Evolutionary conservation across 148 eudicot species (phyloP).

Genomic region (Drosera capensis): DNA sequence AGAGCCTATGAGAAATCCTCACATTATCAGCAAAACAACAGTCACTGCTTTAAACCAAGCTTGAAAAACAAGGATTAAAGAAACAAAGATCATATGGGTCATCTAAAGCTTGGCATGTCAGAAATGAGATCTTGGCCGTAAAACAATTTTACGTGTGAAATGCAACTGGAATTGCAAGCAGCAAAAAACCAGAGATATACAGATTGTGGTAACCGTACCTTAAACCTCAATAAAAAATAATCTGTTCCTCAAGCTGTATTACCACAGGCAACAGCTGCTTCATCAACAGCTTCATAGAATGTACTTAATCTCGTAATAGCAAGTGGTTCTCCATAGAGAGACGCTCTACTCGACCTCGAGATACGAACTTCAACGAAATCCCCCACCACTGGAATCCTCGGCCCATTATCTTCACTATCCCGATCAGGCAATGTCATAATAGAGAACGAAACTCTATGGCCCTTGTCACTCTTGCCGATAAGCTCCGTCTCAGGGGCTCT

Average conservation of each 20-base stretch:
- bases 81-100: no score
- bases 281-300: conserved; percentile 37
- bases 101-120: no score
- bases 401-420: conserved; percentile 17
- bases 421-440: conserved; percentile 34
- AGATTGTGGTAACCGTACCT: no score
- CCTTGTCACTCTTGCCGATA: conserved; percentile 86
- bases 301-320: conserved; percentile 77
- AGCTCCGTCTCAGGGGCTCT: conserved; percentile 91
- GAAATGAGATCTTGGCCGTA: no score
- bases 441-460: conserved; percentile 58
- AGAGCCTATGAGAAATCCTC: no score
- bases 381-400: conserved; percentile 49
- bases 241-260: conserved; percentile 15
- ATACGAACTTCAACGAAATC: conserved; percentile 77
- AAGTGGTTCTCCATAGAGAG: conserved; percentile 77
- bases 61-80: no score
- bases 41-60: no score
- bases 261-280: conserved; percentile 40
- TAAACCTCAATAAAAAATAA: neutral
- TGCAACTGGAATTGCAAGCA: no score
- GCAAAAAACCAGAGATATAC: no score
- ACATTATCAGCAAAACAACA: no score
- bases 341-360: conserved; percentile 60
- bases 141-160: no score